phyloP scores from a whole-genome alignment of 192 early-diverging fungal species.

The Linnemannia hyalina region DNA sequence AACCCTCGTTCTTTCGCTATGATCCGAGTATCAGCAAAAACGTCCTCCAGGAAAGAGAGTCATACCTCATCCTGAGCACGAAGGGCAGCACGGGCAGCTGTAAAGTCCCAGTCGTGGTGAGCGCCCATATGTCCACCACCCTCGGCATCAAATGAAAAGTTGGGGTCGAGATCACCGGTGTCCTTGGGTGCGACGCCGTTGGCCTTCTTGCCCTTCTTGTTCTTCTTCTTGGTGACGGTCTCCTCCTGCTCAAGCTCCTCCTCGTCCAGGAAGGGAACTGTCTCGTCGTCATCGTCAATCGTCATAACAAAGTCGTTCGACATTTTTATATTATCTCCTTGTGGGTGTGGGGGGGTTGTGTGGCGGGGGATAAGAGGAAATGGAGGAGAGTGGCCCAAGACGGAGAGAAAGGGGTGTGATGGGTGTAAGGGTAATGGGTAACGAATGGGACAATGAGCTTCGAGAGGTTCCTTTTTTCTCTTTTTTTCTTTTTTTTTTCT shows the following conservation, averaged over 20 bases:
- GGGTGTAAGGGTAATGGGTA: background rate
- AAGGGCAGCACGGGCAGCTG: slow-evolving; percentile 79
- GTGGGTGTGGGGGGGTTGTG: background rate
- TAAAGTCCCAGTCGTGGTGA: slow-evolving; percentile 86
- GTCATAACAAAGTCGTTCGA: slow-evolving; percentile 79
- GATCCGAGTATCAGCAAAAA: background rate
- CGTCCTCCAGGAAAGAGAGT: background rate
- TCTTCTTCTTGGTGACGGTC: slow-evolving; percentile 51
- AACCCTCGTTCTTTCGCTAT: background rate
- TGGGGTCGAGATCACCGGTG: slow-evolving; percentile 72
- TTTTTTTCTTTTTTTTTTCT: slow-evolving; percentile 26
- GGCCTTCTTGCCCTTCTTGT: slow-evolving; percentile 56
- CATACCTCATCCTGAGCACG: slow-evolving; percentile 67
- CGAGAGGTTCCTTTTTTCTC: slow-evolving; percentile 12
- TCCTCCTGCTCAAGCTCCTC: slow-evolving; percentile 55
- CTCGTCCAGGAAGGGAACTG: slow-evolving; percentile 65
- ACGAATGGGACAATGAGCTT: background rate
- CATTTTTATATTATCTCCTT: slow-evolving; percentile 20
- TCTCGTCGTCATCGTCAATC: slow-evolving; percentile 74
- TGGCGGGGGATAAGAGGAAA: background rate
- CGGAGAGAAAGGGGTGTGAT: background rate
- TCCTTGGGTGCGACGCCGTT: slow-evolving; percentile 39
- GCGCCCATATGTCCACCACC: slow-evolving; percentile 71
- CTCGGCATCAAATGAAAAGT: slow-evolving; percentile 85
- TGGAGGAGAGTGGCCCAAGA: background rate